Evolutionary conservation across 2,329 filamentous ascomycete genomes (phyloP).

Genomic region (Knufia fluminis): DNA sequence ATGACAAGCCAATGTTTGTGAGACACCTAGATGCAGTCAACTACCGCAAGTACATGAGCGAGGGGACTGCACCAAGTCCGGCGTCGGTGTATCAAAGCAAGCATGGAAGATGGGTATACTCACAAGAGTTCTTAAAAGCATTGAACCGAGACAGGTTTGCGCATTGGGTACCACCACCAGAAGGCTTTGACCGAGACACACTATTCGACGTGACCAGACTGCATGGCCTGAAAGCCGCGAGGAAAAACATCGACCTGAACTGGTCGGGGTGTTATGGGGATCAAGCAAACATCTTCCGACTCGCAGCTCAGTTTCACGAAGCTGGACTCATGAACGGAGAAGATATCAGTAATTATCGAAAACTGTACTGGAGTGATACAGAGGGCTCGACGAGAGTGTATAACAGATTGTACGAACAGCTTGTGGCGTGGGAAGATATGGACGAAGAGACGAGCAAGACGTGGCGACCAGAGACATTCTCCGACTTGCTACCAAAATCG

Average conservation of each 20-base stretch:
- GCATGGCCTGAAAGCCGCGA: background rate
- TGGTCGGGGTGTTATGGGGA: background rate
- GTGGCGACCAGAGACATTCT: background rate
- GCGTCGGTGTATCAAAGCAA: slow-evolving; percentile 21
- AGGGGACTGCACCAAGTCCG: slow-evolving; percentile 14
- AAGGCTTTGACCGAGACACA: background rate
- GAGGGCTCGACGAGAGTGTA: background rate
- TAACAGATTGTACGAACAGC: background rate
- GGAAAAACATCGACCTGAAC: background rate
- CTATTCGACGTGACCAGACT: background rate
- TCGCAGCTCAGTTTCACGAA: background rate
- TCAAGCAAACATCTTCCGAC: background rate
- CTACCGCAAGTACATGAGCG: slow-evolving; percentile 17
- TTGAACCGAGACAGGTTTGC: background rate
- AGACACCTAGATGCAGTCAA: slow-evolving; percentile 22
- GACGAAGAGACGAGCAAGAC: background rate
- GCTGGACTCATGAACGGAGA: background rate
- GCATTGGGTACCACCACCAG: background rate
- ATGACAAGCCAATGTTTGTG: slow-evolving; percentile 19
- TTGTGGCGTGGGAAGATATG: background rate
- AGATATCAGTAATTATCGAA: background rate
- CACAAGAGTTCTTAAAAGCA: slow-evolving; percentile 12
- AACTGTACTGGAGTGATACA: background rate
- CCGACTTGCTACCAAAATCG: background rate
- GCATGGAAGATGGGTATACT: slow-evolving; percentile 21